These are phyloP conservation scores for Kazachstania psychrophila DNA, from an alignment of 805 yeast species.

Conservation along the genomic window DNA sequence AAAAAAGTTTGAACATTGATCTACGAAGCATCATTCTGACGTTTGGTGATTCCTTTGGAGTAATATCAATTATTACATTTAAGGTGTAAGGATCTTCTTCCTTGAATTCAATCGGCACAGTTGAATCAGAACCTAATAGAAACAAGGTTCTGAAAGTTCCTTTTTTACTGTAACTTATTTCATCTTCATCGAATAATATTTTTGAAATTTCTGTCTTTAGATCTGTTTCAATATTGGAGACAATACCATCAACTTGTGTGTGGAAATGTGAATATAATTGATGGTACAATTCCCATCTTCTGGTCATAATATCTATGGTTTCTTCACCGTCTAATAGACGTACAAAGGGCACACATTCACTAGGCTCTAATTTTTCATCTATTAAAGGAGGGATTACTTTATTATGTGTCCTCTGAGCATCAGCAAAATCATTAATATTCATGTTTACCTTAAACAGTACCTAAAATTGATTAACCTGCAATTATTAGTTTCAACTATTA, in stretches of 20 bases:
- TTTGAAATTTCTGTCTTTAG: slow-evolving; percentile 28
- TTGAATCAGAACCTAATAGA: slow-evolving; percentile 36
- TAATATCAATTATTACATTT: slow-evolving; percentile 28
- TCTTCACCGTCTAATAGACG: slow-evolving; percentile 38
- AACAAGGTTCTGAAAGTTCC: slow-evolving; percentile 30
- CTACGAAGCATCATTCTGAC: slow-evolving; percentile 31
- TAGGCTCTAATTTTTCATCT: slow-evolving; percentile 1
- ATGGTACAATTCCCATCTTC: slow-evolving; percentile 36
- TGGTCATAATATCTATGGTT: slow-evolving; percentile 28
- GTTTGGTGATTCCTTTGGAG: slow-evolving; percentile 33
- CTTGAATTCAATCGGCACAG: slow-evolving; percentile 33
- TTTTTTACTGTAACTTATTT: slow-evolving; percentile 3
- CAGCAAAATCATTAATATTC: slow-evolving; percentile 26
- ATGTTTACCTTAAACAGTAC: no score
- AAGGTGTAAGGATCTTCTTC: slow-evolving; percentile 11
- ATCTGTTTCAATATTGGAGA: slow-evolving; percentile 29
- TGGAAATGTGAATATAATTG: slow-evolving; percentile 28
- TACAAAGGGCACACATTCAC: slow-evolving; percentile 33
- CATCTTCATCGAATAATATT: slow-evolving; percentile 10
- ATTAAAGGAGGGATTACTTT: slow-evolving; percentile 15
- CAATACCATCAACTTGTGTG: slow-evolving; percentile 23
- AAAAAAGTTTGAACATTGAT: slow-evolving; percentile 27
- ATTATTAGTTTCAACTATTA: no score
- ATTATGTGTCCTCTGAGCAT: slow-evolving; percentile 26
- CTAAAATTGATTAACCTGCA: no score